Evolutionary conservation across 2,329 filamentous ascomycete genomes (phyloP).

Genomic region (Penicillium sclerotigenum): DNA sequence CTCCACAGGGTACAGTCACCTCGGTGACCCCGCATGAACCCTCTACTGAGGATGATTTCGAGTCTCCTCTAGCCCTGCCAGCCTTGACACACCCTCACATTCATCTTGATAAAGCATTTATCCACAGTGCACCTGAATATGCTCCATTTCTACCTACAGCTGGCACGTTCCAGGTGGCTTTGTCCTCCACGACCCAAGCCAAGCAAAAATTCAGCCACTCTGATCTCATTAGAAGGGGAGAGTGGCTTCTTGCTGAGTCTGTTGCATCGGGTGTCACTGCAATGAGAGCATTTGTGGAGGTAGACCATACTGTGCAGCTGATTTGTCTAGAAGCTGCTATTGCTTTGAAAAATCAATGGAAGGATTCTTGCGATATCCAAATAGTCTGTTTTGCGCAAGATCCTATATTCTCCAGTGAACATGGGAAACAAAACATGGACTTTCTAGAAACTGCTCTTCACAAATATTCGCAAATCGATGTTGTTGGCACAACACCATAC

Average conservation of each 20-base stretch:
- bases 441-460: slow-evolving; percentile 50
- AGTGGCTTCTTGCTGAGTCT: slow-evolving; percentile 64
- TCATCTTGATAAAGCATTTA: slow-evolving; percentile 59
- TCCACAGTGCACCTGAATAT: slow-evolving; percentile 46
- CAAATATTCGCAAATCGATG: slow-evolving; percentile 49
- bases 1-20: slow-evolving; percentile 22
- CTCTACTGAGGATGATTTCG: background rate
- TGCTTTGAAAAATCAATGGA: slow-evolving; percentile 55
- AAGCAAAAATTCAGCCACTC: slow-evolving; percentile 61
- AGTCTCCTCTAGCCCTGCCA: slow-evolving; percentile 44
- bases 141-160: slow-evolving; percentile 55
- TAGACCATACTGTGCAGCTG: slow-evolving; percentile 60
- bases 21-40: slow-evolving; percentile 27
- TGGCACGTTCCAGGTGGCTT: slow-evolving; percentile 65
- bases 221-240: slow-evolving; percentile 63
- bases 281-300: slow-evolving; percentile 69
- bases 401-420: slow-evolving; percentile 59
- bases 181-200: slow-evolving; percentile 56
- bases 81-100: slow-evolving; percentile 69
- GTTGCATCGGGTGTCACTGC: slow-evolving; percentile 63
- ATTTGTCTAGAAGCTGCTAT: slow-evolving; percentile 59
- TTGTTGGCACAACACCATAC: slow-evolving; percentile 67
- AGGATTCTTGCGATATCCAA: slow-evolving; percentile 57
- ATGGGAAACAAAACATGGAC: slow-evolving; percentile 51
- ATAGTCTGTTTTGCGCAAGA: slow-evolving; percentile 70